Percentiles rank a stretch among this genome's conserved stretches.
phyloP scores from a whole-genome alignment of 345 rosid species.

The Gossypium anomalum region DNA sequence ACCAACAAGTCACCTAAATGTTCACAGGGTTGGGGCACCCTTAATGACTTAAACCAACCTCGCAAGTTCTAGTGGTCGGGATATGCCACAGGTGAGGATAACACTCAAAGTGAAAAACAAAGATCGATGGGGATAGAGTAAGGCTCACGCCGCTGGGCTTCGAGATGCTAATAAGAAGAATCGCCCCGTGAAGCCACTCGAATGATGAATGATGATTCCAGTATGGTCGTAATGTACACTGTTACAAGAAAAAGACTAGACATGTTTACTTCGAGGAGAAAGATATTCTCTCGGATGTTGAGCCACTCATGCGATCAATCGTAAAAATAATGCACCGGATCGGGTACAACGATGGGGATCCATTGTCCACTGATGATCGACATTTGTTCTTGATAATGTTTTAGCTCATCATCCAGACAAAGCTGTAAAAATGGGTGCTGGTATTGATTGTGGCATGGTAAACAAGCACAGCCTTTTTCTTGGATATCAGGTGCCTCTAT shows the following conservation, averaged over 20 bases:
- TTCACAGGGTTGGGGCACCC: conserved; percentile 34
- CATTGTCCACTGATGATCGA: conserved; percentile 58
- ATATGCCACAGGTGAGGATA: conserved; percentile 23
- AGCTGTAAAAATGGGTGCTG: conserved; percentile 63
- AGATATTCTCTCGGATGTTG: conserved; percentile 57
- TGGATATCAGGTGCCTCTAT: conserved; percentile 66
- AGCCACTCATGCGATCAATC: conserved; percentile 60
- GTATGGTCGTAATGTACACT: conserved; percentile 38
- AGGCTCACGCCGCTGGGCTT: conserved; percentile 43
- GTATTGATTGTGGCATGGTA: conserved; percentile 71
- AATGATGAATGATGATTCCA: conserved; percentile 27
- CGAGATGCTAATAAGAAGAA: conserved; percentile 41
- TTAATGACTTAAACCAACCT: conserved; percentile 30
- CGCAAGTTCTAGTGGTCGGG: conserved; percentile 36
- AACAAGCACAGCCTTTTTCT: conserved; percentile 52
- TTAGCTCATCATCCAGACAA: conserved; percentile 75
- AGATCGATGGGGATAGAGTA: conserved; percentile 41
- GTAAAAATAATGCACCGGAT: conserved; percentile 56
- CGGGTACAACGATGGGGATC: conserved; percentile 81
- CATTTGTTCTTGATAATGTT: conserved; percentile 54
- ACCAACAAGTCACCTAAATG: conserved; percentile 19
- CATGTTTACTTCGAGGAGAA: conserved; percentile 83
- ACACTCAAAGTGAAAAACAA: conserved; percentile 26
- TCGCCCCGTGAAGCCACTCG: conserved; percentile 47
- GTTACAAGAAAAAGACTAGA: conserved; percentile 66